phyloP scores from a whole-genome alignment of 2,329 filamentous ascomycete genomes.

The Bimuria novae-zelandiae region DNA sequence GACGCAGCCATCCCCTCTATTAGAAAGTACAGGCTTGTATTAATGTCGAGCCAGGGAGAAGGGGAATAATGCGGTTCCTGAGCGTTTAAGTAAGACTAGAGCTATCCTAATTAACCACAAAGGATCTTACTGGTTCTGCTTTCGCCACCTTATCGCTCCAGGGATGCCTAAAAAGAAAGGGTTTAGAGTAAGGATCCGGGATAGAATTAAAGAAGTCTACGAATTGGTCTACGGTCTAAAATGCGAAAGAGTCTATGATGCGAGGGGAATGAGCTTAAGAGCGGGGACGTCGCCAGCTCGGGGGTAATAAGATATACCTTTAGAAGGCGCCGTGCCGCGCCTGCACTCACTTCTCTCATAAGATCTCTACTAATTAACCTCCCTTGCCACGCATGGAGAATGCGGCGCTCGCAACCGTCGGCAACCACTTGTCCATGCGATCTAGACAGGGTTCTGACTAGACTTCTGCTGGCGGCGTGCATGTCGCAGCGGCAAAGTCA shows the following conservation, averaged over 20 bases:
- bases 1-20: not conserved
- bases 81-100: not conserved
- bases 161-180: not conserved
- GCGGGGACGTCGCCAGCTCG: not conserved
- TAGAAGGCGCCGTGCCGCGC: no score
- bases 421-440: not conserved
- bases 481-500: not conserved
- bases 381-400: not conserved
- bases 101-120: no score
- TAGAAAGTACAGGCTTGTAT: not conserved
- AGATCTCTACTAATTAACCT: not conserved
- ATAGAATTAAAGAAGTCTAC: not conserved
- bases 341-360: not conserved
- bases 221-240: not conserved
- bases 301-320: no score
- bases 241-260: not conserved
- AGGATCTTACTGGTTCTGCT: not conserved
- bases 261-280: not conserved
- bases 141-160: not conserved
- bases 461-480: no score
- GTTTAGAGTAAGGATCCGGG: not conserved
- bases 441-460: not conserved
- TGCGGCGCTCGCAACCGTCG: not conserved
- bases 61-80: not conserved
- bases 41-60: not conserved